Percentiles rank a stretch among this genome's conserved stretches.
Evolutionary conservation across 495 filamentous ascomycete species (phyloP).

Genomic region (Physcia stellaris): DNA sequence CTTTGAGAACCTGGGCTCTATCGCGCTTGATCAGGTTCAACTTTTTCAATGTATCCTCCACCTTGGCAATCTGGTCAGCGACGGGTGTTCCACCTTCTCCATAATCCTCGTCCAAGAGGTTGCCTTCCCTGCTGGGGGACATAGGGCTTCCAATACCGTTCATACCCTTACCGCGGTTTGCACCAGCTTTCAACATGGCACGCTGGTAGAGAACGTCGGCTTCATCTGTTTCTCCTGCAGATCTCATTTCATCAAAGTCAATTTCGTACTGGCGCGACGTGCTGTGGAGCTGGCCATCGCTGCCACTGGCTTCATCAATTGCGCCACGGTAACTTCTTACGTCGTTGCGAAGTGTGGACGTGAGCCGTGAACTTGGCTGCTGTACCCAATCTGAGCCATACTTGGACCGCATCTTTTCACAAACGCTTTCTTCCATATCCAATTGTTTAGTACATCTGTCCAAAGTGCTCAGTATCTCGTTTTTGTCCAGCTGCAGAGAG

Average conservation of each 20-base stretch:
- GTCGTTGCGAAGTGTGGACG: constrained; percentile 73
- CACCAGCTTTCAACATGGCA: constrained; percentile 57
- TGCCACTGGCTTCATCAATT: constrained; percentile 75
- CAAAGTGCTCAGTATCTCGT: constrained; percentile 51
- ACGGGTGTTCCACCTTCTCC: constrained; percentile 67
- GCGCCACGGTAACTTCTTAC: constrained; percentile 76
- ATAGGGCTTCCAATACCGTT: constrained; percentile 47
- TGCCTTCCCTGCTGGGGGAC: constrained; percentile 47
- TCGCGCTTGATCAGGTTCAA: constrained; percentile 85
- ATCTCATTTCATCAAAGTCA: constrained; percentile 92
- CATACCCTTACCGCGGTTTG: constrained; percentile 45
- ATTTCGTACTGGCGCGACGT: constrained; percentile 72
- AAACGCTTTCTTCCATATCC: constrained; percentile 93
- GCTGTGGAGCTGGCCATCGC: constrained; percentile 71
- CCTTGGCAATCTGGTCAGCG: constrained; percentile 72
- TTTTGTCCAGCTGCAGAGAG: constrained; percentile 60
- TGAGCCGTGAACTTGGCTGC: constrained; percentile 82
- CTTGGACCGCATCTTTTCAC: constrained; percentile 98
- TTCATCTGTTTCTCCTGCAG: constrained; percentile 76
- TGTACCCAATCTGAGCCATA: constrained; percentile 95
- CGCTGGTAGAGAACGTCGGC: constrained; percentile 80
- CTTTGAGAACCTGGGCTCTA: constrained; percentile 80
- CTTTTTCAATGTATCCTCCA: constrained; percentile 86
- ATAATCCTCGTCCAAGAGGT: constrained; percentile 81
- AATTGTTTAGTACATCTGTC: constrained; percentile 74